Percentiles rank a stretch among this genome's conserved stretches.
Evolutionary conservation across 352 stramenopile species (phyloP).

Genomic region (Phytophthora fragariae): DNA sequence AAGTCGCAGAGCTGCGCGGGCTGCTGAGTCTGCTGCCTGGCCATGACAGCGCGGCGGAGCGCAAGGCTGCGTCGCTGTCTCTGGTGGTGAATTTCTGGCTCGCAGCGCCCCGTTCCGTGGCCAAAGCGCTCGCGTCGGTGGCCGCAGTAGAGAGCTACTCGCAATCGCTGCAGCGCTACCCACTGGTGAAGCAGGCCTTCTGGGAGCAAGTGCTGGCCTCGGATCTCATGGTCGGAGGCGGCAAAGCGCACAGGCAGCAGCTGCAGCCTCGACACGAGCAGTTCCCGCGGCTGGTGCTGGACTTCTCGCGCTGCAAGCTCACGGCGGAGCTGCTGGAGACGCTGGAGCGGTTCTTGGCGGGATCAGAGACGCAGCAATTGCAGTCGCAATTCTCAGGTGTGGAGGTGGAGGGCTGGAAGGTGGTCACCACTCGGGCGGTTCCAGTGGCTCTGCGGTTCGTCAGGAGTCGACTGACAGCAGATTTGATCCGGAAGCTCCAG

Average conservation of each 20-base stretch:
- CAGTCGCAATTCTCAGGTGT: conserved; percentile 20
- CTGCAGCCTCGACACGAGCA: conserved; percentile 31
- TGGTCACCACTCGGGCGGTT: conserved; percentile 18
- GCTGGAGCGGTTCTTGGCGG: conserved; percentile 30
- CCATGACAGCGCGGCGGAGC: conserved; percentile 29
- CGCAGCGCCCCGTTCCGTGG: conserved; percentile 1
- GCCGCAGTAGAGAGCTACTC: conserved; percentile 39
- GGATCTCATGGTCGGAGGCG: conserved; percentile 20
- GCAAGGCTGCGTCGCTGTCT: conserved; percentile 31
- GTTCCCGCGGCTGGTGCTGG: conserved; percentile 49
- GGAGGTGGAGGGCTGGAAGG: background rate
- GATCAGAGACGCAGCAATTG: conserved; percentile 1
- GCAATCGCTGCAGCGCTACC: conserved; percentile 37
- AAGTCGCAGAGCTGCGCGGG: conserved; percentile 20
- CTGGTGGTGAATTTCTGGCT: conserved; percentile 37
- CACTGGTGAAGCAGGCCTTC: conserved; percentile 45
- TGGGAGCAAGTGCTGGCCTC: conserved; percentile 42
- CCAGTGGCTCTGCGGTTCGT: conserved; percentile 32
- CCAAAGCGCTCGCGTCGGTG: conserved; percentile 15
- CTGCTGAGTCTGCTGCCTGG: conserved; percentile 36
- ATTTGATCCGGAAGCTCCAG: conserved; percentile 28
- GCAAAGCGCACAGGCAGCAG: conserved; percentile 14
- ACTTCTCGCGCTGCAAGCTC: conserved; percentile 39
- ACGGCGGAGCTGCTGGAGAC: conserved; percentile 27
- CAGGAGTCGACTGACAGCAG: conserved; percentile 31